A percentile compares a stretch with the other conserved stretches of the same genome.
These are phyloP conservation scores for Entomortierella chlamydospora DNA, from an alignment of 192 early-diverging fungal genomes.

Conservation along the genomic window DNA sequence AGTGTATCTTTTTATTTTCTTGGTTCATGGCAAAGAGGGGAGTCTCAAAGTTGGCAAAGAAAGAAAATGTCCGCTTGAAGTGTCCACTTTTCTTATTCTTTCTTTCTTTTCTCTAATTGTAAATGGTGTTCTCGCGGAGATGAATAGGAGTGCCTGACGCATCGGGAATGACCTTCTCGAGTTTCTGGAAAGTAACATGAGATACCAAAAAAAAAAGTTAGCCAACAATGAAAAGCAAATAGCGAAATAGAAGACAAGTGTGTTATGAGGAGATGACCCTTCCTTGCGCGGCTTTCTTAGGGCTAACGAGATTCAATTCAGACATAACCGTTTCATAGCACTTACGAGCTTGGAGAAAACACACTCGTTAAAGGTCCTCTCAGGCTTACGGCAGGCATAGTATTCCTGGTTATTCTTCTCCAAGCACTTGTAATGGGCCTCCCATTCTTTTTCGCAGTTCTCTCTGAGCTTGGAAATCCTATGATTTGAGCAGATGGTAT, in stretches of 20 bases:
- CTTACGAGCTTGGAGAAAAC: slow-evolving; percentile 88
- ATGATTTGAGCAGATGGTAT: neutral
- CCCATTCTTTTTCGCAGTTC: slow-evolving; percentile 90
- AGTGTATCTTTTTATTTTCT: neutral
- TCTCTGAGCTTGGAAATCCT: slow-evolving; percentile 89
- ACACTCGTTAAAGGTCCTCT: slow-evolving; percentile 87
- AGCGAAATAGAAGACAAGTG: too few relatives aligned
- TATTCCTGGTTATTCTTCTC: slow-evolving; percentile 93
- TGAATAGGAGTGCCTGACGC: slow-evolving; percentile 60
- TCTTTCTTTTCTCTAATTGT: slow-evolving; percentile 33
- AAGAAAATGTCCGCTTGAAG: neutral
- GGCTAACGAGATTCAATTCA: too few relatives aligned
- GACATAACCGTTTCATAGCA: too few relatives aligned
- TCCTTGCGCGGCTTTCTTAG: too few relatives aligned
- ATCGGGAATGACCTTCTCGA: slow-evolving; percentile 78
- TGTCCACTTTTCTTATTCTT: neutral
- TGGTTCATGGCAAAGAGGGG: neutral
- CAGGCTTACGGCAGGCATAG: slow-evolving; percentile 81
- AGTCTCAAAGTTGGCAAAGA: neutral
- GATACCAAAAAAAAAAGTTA: neutral
- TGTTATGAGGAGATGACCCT: too few relatives aligned
- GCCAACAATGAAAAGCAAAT: neutral
- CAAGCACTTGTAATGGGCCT: slow-evolving; percentile 91
- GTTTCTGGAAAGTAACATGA: slow-evolving; percentile 50
- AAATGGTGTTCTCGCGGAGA: slow-evolving; percentile 51